These are phyloP conservation scores for Magnaporthales sp. DNA, from an alignment of 2,329 filamentous ascomycete genomes.

Conservation along the genomic window DNA sequence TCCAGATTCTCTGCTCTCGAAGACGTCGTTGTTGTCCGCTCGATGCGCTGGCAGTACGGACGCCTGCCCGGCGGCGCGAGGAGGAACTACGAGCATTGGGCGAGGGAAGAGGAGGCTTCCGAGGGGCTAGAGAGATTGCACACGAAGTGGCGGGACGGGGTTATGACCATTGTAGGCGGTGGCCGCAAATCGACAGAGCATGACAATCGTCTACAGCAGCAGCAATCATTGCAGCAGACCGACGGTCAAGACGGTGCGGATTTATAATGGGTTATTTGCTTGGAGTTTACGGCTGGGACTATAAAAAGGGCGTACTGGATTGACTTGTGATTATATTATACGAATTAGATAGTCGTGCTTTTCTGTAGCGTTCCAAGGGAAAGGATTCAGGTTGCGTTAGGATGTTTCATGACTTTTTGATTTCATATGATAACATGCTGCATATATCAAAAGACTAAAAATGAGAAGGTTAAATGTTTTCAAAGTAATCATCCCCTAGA, in stretches of 20 bases:
- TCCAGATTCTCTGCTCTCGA: conserved; percentile 3
- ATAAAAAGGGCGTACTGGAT: background rate
- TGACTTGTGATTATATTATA: background rate
- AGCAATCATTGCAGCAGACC: background rate
- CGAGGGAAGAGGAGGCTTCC: background rate
- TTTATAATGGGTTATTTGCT: background rate
- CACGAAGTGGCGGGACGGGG: conserved; percentile 1
- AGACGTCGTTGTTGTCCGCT: conserved; percentile 6
- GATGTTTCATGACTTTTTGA: background rate
- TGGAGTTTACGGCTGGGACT: background rate
- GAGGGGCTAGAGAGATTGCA: conserved; percentile 1
- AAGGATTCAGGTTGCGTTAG: background rate
- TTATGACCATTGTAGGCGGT: background rate
- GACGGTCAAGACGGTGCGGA: background rate
- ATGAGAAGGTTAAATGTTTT: background rate
- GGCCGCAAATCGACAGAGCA: background rate
- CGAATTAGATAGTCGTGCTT: background rate
- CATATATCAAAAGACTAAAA: background rate
- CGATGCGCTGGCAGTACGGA: conserved; percentile 4
- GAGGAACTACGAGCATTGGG: background rate
- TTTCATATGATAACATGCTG: background rate
- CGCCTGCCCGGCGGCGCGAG: background rate
- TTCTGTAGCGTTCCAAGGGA: background rate
- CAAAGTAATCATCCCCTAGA: background rate
- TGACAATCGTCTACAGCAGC: background rate